phyloP scores from a whole-genome alignment of 106 monocot genomes.

The Dendrobium huoshanense region DNA sequence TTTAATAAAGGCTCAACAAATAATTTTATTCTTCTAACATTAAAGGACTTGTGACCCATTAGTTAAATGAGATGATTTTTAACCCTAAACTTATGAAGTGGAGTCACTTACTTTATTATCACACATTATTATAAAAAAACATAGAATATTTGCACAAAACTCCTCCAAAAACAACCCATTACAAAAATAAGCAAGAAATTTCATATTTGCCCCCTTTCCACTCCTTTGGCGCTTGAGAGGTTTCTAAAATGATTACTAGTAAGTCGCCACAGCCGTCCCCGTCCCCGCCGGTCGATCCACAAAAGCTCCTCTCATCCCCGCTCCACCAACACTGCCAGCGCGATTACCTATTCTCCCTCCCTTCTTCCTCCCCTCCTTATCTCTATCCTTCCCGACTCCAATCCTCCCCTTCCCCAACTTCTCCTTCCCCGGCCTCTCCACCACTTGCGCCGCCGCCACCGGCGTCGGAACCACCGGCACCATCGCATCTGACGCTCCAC shows the following conservation, averaged over 20 bases:
- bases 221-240: background rate
- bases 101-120: no score
- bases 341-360: background rate
- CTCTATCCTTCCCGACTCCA: background rate
- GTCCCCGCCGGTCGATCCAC: background rate
- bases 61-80: no score
- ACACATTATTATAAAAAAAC: no score
- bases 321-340: background rate
- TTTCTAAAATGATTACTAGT: background rate
- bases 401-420: conserved; percentile 5
- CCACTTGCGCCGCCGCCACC: background rate
- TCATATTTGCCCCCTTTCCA: background rate
- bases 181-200: background rate
- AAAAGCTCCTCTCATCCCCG: conserved; percentile 10
- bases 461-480: background rate
- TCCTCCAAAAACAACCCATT: background rate
- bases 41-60: no score
- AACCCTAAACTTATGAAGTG: no score
- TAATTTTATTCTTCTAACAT: no score
- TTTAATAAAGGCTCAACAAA: no score
- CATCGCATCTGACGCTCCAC: conserved; percentile 6
- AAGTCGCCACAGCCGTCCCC: conserved; percentile 13
- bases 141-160: background rate
- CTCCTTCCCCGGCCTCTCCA: conserved; percentile 12
- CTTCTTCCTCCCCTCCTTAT: no score